Conservation (phyloP, 192 early-diverging fungal species). For the Dissophora globulifera region DNA sequence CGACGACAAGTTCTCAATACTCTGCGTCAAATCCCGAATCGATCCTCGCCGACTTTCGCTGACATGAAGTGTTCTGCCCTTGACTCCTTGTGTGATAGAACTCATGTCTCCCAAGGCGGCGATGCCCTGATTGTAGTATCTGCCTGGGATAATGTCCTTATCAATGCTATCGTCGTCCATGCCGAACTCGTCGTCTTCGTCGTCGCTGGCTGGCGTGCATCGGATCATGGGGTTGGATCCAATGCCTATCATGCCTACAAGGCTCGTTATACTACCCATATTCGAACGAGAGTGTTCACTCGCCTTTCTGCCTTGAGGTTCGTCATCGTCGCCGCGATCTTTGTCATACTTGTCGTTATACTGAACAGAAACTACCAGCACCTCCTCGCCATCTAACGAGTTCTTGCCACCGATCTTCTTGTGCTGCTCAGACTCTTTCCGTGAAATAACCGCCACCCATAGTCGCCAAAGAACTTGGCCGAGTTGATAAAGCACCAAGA, state of each 20-base stretch:
- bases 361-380: constrained; percentile 13
- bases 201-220: constrained; percentile 31
- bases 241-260: constrained; percentile 47
- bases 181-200: neutral
- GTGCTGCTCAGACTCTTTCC: neutral
- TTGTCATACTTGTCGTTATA: neutral
- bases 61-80: no score
- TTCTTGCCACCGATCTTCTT: neutral
- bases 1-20: constrained; percentile 20
- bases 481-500: constrained; percentile 30
- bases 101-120: no score
- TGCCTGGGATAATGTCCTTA: neutral
- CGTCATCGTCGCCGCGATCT: neutral
- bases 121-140: neutral
- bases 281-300: constrained; percentile 2
- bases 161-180: neutral
- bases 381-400: neutral
- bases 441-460: neutral
- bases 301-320: constrained; percentile 16
- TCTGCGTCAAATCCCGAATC: constrained; percentile 26
- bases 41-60: neutral
- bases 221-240: constrained; percentile 30
- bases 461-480: constrained; percentile 13
- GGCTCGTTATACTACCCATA: constrained; percentile 17
- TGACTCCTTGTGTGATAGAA: no score